These are phyloP conservation scores for Pseudogymnoascus sp. DNA, from an alignment of 2,329 filamentous ascomycete genomes.

Conservation along the genomic window DNA sequence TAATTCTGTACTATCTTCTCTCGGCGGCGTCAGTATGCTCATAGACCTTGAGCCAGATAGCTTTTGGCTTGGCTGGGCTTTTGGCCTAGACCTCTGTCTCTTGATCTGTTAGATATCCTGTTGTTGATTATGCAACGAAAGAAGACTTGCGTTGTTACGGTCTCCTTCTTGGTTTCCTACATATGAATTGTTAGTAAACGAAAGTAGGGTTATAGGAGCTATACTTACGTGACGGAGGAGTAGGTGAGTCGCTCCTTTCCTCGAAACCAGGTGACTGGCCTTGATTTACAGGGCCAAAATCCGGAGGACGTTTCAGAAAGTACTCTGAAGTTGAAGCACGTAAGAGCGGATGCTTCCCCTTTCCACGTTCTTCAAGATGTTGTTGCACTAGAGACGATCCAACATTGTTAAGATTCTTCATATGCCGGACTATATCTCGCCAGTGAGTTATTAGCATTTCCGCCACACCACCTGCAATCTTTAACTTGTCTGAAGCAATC, in stretches of 20 bases:
- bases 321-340: constrained; percentile 39
- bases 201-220: not conserved
- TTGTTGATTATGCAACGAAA: not conserved
- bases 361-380: constrained; percentile 15
- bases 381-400: constrained; percentile 11
- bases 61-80: constrained; percentile 18
- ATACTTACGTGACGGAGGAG: constrained; percentile 30
- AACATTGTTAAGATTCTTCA: constrained; percentile 38
- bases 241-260: constrained; percentile 30
- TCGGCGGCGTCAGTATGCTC: constrained; percentile 13
- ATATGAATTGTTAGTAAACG: not conserved
- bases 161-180: not conserved
- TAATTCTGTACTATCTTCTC: not conserved
- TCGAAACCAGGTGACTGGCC: constrained; percentile 14
- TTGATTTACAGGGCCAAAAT: constrained; percentile 26
- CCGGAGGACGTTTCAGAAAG: constrained; percentile 31
- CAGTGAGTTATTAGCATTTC: constrained; percentile 62
- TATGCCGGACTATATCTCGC: constrained; percentile 55
- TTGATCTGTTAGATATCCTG: constrained; percentile 13
- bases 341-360: constrained; percentile 20
- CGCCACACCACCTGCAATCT: constrained; percentile 50
- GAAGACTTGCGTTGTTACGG: not conserved
- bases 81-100: constrained; percentile 23
- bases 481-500: constrained; percentile 44
- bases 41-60: constrained; percentile 20